Percentiles rank a stretch among this genome's conserved stretches.
Evolutionary conservation across 306 rosid genomes (phyloP).

Genomic region (Prunus dulcis): DNA sequence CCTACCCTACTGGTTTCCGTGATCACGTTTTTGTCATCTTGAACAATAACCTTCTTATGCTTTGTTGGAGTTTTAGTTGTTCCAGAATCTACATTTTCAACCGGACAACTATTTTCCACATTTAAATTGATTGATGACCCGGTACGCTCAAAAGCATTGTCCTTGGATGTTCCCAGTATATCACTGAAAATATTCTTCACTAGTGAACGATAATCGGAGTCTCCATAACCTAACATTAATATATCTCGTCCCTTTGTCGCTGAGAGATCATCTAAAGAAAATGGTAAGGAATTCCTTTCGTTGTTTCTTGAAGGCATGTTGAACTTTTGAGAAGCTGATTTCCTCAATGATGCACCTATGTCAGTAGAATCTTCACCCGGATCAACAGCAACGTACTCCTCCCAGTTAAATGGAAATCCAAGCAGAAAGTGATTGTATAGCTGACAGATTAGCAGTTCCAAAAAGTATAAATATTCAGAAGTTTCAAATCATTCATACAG

Average conservation of each 20-base stretch:
- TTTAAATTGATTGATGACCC: neutral
- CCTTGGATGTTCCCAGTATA: constrained; percentile 10
- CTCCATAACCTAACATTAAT: constrained; percentile 28
- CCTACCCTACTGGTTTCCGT: neutral
- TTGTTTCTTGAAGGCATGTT: constrained; percentile 15
- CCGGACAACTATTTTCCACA: neutral
- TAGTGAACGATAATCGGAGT: constrained; percentile 20
- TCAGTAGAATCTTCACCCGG: constrained; percentile 11
- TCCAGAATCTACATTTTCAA: constrained; percentile 2
- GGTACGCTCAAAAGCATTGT: constrained; percentile 9
- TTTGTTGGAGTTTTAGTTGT: neutral
- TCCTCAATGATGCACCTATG: neutral
- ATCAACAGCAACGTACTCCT: constrained; percentile 30
- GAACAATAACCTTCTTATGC: neutral
- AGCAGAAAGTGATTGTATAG: constrained; percentile 48
- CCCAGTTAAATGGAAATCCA: constrained; percentile 84
- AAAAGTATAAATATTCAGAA: neutral
- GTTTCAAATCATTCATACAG: neutral
- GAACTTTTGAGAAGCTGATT: constrained; percentile 22
- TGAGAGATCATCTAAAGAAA: constrained; percentile 24
- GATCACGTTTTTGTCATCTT: neutral
- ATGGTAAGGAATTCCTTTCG: constrained; percentile 6
- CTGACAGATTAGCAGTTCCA: constrained; percentile 21
- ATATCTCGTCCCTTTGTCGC: constrained; percentile 27
- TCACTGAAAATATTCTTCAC: constrained; percentile 14